Conservation (phyloP, 1,284 basidiomycete species). For the Pterulicium gracile region DNA sequence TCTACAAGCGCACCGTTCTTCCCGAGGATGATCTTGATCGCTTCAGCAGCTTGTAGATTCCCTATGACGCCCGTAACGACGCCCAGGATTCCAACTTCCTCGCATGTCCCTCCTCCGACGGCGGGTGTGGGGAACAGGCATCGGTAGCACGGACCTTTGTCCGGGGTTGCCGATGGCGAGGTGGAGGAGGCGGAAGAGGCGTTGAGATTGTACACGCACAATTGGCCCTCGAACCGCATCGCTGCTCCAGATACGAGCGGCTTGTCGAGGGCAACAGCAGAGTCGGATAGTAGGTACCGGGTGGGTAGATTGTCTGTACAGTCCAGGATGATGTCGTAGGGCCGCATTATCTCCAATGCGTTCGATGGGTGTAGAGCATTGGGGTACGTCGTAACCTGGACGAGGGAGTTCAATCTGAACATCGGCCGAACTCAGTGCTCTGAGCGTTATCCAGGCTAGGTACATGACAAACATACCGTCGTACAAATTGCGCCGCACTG, state of each 20-base stretch:
- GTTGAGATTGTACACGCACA: constrained; percentile 69
- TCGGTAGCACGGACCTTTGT: constrained; percentile 79
- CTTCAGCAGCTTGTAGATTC: constrained; percentile 83
- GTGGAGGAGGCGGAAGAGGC: constrained; percentile 20
- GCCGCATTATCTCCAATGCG: constrained; percentile 44
- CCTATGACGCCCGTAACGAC: constrained; percentile 88
- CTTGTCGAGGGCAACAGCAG: constrained; percentile 61
- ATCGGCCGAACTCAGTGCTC: constrained; percentile 2
- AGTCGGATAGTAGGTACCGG: constrained; percentile 91
- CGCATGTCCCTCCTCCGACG: constrained; percentile 56
- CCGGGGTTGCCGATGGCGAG: neutral
- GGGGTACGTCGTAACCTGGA: constrained; percentile 42
- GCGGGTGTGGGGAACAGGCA: constrained; percentile 84
- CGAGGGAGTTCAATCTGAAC: constrained; percentile 59
- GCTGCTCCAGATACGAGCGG: constrained; percentile 92
- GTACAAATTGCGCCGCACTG: constrained; percentile 65
- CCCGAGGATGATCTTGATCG: constrained; percentile 74
- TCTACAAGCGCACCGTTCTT: constrained; percentile 46
- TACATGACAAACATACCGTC: constrained; percentile 30
- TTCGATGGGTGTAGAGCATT: constrained; percentile 50
- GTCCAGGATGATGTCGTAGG: constrained; percentile 79
- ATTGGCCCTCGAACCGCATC: constrained; percentile 85
- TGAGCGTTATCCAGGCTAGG: neutral
- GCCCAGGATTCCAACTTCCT: constrained; percentile 87
- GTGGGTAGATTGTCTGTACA: constrained; percentile 93